Evolutionary conservation across 768 basidiomycete species (phyloP), one percentile per base, ranked within the genome.

Genomic region (Kwoniella pini): DNA sequence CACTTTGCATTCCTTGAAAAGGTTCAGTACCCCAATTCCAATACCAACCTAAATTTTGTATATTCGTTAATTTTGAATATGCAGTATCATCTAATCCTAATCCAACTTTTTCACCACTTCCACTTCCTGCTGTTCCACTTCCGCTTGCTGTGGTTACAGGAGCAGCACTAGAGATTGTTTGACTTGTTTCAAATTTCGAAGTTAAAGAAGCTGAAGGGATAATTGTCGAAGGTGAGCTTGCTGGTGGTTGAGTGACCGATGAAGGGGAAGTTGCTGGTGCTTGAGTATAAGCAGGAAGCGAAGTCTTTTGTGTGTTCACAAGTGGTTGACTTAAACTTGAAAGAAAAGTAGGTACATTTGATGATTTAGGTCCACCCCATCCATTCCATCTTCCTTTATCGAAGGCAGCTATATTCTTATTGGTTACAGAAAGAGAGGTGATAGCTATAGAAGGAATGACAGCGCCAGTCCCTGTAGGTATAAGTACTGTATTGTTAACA

Each of bases 1-100:
- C 67, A 2, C 64, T 38, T 17, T 44, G 54, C 9, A 50, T 54
- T 7, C 48, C 39, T 10, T 45, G 39, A 33, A 53, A 48, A 33
- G 65, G 40, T 10, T 38, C 42, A 7, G 58, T 12, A 7, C 27
- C 60, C 69, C 69, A 70, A 31, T 65, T 63, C 53, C 58, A 65
- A 38, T 67, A 70, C 69, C 69, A 70, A 4, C 28, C 40, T 2
- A 66, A 28, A 28, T 42, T 52, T 11, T 27, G 49, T 21, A 33
- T 22, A 9, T 36, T 24, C 9, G 42, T 22, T 12, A 49, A 24
- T 39, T 52, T 27, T 24, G 30, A 38, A 11, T 44, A 45, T 42
- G 60, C 48, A 4, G 24, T 30, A 17, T 27, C n/a, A 36, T 62
- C 56, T 27, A 59, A 30, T 13, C 50, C 56, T 15, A 62, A 36